phyloP scores from a whole-genome alignment of 2,329 filamentous ascomycete genomes.

The Knufia petricola region DNA sequence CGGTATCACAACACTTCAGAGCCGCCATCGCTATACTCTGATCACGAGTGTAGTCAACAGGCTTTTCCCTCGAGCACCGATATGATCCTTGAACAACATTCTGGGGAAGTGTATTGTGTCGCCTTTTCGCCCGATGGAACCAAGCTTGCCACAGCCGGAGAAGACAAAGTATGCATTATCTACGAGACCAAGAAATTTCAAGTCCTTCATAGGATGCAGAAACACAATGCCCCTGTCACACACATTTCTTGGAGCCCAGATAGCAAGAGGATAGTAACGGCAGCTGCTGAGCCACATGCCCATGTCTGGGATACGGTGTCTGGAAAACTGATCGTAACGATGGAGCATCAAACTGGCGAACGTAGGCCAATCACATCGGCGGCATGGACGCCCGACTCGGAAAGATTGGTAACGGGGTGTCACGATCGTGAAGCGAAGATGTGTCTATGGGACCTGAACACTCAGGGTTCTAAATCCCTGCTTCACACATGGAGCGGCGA shows the following conservation, averaged over 20 bases:
- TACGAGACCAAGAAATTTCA: conserved; percentile 68
- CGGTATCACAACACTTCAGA: conserved; percentile 75
- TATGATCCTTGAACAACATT: conserved; percentile 61
- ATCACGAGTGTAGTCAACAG: conserved; percentile 71
- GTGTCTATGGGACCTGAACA: conserved; percentile 55
- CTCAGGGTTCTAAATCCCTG: conserved; percentile 12
- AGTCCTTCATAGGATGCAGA: conserved; percentile 51
- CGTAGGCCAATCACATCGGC: conserved; percentile 62
- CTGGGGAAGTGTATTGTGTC: conserved; percentile 83
- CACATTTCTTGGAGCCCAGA: conserved; percentile 89
- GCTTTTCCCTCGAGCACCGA: conserved; percentile 68
- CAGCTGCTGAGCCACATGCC: conserved; percentile 63
- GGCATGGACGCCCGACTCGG: conserved; percentile 74
- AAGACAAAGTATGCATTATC: conserved; percentile 64
- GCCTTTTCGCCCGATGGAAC: conserved; percentile 82
- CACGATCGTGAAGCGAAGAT: conserved; percentile 59
- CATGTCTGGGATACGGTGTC: conserved; percentile 67
- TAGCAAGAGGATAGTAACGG: conserved; percentile 75
- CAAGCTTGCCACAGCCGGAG: conserved; percentile 72
- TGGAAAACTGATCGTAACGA: conserved; percentile 52
- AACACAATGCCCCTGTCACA: conserved; percentile 62
- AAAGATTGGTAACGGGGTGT: conserved; percentile 68
- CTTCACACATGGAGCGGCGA: conserved; percentile 31
- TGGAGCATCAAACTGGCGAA: conserved; percentile 58
- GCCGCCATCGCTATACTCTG: conserved; percentile 76